phyloP scores from a whole-genome alignment of 805 yeast species.

The Scheffersomyces coipomensis region DNA sequence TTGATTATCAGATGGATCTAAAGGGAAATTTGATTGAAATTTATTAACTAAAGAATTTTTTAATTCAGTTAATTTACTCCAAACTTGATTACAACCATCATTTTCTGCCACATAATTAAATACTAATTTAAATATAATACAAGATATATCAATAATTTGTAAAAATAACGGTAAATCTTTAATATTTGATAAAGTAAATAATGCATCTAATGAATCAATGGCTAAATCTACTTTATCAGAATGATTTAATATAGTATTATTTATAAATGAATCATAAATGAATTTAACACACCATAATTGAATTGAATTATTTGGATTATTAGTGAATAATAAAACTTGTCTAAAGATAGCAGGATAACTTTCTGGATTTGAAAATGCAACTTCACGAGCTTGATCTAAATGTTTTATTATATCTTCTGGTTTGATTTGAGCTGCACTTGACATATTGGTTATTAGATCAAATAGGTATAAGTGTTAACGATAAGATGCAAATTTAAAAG shows the following conservation, averaged over 20 bases:
- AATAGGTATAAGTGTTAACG: no score
- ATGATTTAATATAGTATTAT: conserved; percentile 19
- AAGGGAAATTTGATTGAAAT: conserved; percentile 59
- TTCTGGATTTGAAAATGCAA: conserved; percentile 28
- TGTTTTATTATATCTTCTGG: conserved; percentile 23
- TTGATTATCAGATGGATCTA: conserved; percentile 42
- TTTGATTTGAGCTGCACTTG: conserved; percentile 7
- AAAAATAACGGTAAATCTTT: conserved; percentile 30
- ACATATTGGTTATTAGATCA: no score
- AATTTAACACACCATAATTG: conserved; percentile 43
- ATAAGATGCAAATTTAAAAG: no score
- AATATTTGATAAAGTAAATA: conserved; percentile 24
- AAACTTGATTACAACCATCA: conserved; percentile 44
- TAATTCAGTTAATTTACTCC: conserved; percentile 57
- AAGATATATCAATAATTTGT: conserved; percentile 32
- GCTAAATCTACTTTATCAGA: conserved; percentile 38
- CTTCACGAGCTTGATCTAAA: conserved; percentile 36
- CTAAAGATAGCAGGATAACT: conserved; percentile 44
- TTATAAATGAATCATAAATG: conserved; percentile 36
- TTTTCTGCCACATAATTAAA: conserved; percentile 46
- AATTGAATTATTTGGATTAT: conserved; percentile 30
- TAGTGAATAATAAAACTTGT: conserved; percentile 37
- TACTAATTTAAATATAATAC: conserved; percentile 42
- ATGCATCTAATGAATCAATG: conserved; percentile 35
- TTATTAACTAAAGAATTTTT: conserved; percentile 58